These are phyloP conservation scores for Blastomyces silverae DNA, from an alignment of 2,329 filamentous ascomycete genomes.

Conservation along the genomic window DNA sequence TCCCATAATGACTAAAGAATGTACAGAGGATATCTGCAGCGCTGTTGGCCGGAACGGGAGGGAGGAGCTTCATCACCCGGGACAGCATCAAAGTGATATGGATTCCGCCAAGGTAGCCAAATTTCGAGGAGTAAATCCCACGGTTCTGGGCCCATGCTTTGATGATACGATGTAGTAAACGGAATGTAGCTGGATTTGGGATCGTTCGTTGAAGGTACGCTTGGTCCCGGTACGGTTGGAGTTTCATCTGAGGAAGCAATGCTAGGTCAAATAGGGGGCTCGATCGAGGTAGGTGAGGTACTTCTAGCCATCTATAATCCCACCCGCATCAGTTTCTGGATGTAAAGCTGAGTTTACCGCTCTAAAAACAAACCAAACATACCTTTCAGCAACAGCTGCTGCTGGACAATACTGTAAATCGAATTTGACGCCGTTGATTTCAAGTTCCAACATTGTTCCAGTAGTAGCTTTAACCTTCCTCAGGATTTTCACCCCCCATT, in stretches of 20 bases:
- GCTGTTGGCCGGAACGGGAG: slow-evolving; percentile 28
- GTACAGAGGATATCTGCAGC: slow-evolving; percentile 49
- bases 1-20: slow-evolving; percentile 59
- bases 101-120: slow-evolving; percentile 59
- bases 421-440: slow-evolving; percentile 52
- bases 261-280: slow-evolving; percentile 53
- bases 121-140: slow-evolving; percentile 59
- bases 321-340: neutral
- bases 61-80: slow-evolving; percentile 53
- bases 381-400: slow-evolving; percentile 48
- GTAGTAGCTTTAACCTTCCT: slow-evolving; percentile 53
- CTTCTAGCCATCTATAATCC: slow-evolving; percentile 33
- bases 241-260: slow-evolving; percentile 51
- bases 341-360: neutral
- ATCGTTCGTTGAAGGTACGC: slow-evolving; percentile 55
- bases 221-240: slow-evolving; percentile 59
- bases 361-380: neutral
- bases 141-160: slow-evolving; percentile 56
- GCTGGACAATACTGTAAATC: slow-evolving; percentile 63
- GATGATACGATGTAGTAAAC: slow-evolving; percentile 53
- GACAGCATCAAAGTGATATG: slow-evolving; percentile 58
- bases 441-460: slow-evolving; percentile 59
- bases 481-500: slow-evolving; percentile 45
- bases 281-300: slow-evolving; percentile 41
- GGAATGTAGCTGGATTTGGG: slow-evolving; percentile 54